Conservation (phyloP, 129 eudicot species). For the Escallonia rubra region DNA sequence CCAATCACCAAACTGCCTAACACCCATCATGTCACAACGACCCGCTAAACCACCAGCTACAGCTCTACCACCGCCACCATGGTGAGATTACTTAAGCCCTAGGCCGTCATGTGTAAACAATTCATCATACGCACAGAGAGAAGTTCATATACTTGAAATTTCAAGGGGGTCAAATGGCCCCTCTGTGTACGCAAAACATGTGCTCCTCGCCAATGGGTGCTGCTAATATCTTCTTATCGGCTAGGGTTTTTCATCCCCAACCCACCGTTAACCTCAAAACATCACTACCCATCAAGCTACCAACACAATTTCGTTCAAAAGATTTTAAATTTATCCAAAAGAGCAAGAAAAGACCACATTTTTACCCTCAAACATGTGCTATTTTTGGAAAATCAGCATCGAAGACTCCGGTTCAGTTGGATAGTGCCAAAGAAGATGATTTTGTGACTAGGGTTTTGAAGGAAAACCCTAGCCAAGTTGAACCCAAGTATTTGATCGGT, state of each 20-base stretch:
- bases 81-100: no score
- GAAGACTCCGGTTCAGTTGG: neutral
- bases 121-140: no score
- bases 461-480: slow-evolving; percentile 82
- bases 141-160: no score
- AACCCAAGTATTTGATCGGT: slow-evolving; percentile 64
- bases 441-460: slow-evolving; percentile 75
- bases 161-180: no score
- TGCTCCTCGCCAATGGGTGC: slow-evolving; percentile 10
- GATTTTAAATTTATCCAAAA: slow-evolving; percentile 1
- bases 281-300: slow-evolving; percentile 21
- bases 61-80: no score
- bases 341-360: slow-evolving; percentile 16
- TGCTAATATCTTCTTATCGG: slow-evolving; percentile 14
- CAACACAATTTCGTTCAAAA: slow-evolving; percentile 9
- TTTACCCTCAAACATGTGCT: slow-evolving; percentile 15
- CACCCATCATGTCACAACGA: no score
- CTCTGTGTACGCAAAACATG: slow-evolving; percentile 10
- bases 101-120: no score
- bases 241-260: slow-evolving; percentile 21
- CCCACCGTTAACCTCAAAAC: slow-evolving; percentile 18
- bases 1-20: no score
- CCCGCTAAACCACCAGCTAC: no score
- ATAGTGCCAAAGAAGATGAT: slow-evolving; percentile 44
- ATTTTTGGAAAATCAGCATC: slow-evolving; percentile 29